A percentile compares a stretch with the other conserved stretches of the same genome.
These are phyloP conservation scores for Hibiscus syriacus DNA, from an alignment of 345 rosid genomes.

Conservation along the genomic window DNA sequence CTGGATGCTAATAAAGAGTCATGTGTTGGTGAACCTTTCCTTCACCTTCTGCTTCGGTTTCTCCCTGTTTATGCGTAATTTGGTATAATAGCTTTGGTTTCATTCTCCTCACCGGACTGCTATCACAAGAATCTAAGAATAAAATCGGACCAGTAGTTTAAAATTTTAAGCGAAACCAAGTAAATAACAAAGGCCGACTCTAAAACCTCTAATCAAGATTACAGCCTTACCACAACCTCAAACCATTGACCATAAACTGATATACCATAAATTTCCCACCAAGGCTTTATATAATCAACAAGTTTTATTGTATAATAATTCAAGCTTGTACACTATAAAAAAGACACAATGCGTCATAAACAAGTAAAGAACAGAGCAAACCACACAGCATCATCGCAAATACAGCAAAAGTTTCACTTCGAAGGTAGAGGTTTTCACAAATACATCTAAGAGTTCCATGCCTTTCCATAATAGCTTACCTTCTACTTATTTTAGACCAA, in stretches of 20 bases:
- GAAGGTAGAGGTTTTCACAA: neutral
- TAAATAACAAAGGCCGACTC: too few relatives aligned
- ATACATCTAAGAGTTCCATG: neutral
- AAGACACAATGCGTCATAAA: neutral
- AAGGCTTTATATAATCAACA: neutral
- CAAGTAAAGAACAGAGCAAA: neutral
- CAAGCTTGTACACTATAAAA: neutral
- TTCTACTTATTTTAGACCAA: neutral
- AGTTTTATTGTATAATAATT: neutral
- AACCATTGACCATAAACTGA: neutral
- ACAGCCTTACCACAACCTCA: neutral
- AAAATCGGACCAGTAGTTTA: neutral
- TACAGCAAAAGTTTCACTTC: neutral
- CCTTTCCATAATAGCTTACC: too few relatives aligned
- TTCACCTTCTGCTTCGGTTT: too few relatives aligned
- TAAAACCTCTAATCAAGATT: neutral
- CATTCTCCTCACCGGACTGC: too few relatives aligned
- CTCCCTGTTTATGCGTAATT: too few relatives aligned
- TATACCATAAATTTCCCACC: neutral
- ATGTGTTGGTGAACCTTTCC: too few relatives aligned
- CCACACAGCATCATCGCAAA: neutral
- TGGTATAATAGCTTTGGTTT: neutral
- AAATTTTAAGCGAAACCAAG: too few relatives aligned
- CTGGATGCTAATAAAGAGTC: too few relatives aligned
- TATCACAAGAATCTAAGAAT: neutral